Percentiles rank a stretch among this genome's conserved stretches.
These are phyloP conservation scores for Tanacetum coccineum DNA, from an alignment of 129 eudicot species.

Conservation along the genomic window DNA sequence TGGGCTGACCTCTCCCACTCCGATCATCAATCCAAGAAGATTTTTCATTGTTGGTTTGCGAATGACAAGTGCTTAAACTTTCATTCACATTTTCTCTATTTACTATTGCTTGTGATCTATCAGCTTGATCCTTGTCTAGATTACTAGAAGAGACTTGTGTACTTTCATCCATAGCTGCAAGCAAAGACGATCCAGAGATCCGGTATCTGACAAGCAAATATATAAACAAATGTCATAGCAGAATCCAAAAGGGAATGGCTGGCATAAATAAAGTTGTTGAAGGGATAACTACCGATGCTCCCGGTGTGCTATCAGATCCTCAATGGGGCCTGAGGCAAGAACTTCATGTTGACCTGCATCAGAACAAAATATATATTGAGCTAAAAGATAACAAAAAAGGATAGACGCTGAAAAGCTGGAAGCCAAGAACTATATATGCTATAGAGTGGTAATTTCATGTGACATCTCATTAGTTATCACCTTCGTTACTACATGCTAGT, in stretches of 20 bases:
- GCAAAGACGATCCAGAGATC: slow-evolving; percentile 91
- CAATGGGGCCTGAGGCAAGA: slow-evolving; percentile 99
- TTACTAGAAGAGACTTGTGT: slow-evolving; percentile 44
- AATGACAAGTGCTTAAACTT: slow-evolving; percentile 34
- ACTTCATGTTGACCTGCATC: slow-evolving; percentile 90
- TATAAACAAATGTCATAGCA: slow-evolving; percentile 10
- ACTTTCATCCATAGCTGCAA: slow-evolving; percentile 98
- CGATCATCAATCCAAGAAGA: slow-evolving; percentile 62
- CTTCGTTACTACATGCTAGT: neutral
- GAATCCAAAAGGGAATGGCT: slow-evolving; percentile 3
- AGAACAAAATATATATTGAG: slow-evolving; percentile 7
- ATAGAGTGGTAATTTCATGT: neutral
- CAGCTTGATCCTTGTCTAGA: slow-evolving; percentile 51
- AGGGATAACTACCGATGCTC: slow-evolving; percentile 74
- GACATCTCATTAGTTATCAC: neutral
- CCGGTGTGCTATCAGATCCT: slow-evolving; percentile 96
- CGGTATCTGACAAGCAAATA: slow-evolving; percentile 68
- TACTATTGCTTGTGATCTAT: slow-evolving; percentile 46
- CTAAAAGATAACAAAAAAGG: neutral
- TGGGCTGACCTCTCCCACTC: slow-evolving; percentile 78
- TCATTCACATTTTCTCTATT: slow-evolving; percentile 41
- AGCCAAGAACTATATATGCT: neutral
- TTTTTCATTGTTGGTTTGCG: slow-evolving; percentile 53
- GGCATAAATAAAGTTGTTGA: neutral
- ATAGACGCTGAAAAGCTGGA: neutral